Evolutionary conservation across 306 rosid genomes (phyloP), one percentile per base, ranked within the genome.

Genomic region (Acmispon strigosus): DNA sequence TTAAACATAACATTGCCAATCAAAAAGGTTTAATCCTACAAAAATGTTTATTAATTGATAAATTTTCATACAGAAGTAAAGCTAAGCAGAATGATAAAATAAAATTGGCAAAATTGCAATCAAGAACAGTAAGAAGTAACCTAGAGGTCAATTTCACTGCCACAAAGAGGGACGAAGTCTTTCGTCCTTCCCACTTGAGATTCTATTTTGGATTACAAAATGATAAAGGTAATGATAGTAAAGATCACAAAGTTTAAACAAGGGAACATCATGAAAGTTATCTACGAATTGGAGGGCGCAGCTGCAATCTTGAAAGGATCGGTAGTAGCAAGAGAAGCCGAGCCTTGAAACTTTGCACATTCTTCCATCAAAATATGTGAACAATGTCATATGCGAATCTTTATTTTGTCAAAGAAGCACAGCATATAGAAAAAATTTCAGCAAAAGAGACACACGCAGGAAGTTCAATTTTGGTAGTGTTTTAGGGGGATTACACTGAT

Each of bases 311-410:
- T 45, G 54, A 54, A 17, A 70, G 22, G 64, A 66, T 55, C 52
- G 34, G 39, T 14, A 15, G 57, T 59, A 22, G 62, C 80, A 53
- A 15, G 17, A 17, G 48, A 32, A 49, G 67, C 48, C 59, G 12
- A 73, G 32, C 48, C 62, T 72, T 57, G 75, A 73, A 59, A 43
- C 70, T 29, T 42, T 34, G 29, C 77, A 79, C 14, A 53, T 20
- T 27, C 47, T 32, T 48, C 70, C 56, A 73, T 87, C 97, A 89
- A 77, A 94, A 94, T 82, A 94, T 89, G 72, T 91, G 97, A 80
- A 85, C 95, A 64, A 94, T 87, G 81, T 94, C 98, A 76, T 90
- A 90, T 37, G 98, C 95, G 67, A 91, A 94, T 59, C 97, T 89
- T 36, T 72, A 57, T 71, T 50, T 74, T 69, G 96, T 88, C 72